phyloP scores from a whole-genome alignment of 768 basidiomycete genomes.

The Holtermanniella nyarrowii region DNA sequence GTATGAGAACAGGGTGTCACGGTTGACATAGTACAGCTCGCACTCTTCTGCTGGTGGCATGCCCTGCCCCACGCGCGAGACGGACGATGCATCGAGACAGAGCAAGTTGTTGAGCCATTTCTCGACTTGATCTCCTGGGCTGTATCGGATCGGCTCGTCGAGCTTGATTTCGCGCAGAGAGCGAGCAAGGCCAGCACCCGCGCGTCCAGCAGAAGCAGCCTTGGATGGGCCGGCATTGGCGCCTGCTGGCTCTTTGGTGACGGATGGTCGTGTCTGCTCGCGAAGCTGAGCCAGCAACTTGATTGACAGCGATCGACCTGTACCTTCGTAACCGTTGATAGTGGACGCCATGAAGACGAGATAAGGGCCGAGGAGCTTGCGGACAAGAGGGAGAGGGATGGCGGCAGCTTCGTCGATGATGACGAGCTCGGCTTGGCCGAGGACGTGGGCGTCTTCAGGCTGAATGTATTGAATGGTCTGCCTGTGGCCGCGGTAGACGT shows the following conservation, averaged over 20 bases:
- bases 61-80: constrained; percentile 48
- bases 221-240: constrained; percentile 42
- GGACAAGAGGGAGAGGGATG: constrained; percentile 89
- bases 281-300: constrained; percentile 96
- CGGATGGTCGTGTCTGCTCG: constrained; percentile 71
- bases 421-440: constrained; percentile 93
- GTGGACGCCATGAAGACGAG: constrained; percentile 99
- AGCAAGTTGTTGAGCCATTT: constrained; percentile 84
- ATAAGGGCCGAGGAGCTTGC: constrained; percentile 84
- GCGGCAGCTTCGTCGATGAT: constrained; percentile 98
- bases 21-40: constrained; percentile 87
- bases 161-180: constrained; percentile 87
- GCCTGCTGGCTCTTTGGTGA: constrained; percentile 52
- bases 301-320: constrained; percentile 93
- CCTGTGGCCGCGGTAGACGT: constrained; percentile 81
- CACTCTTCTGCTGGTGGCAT: constrained; percentile 89
- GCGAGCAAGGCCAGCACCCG: constrained; percentile 46
- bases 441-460: constrained; percentile 93
- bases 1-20: constrained; percentile 93
- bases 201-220: constrained; percentile 37
- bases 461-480: constrained; percentile 99
- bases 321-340: constrained; percentile 98
- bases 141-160: constrained; percentile 88
- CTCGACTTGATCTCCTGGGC: constrained; percentile 75
- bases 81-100: constrained; percentile 75